Base-by-base conservation (phyloP, 225 moss, liverwort and hornwort species). In the Straminergon stramineum region DNA sequence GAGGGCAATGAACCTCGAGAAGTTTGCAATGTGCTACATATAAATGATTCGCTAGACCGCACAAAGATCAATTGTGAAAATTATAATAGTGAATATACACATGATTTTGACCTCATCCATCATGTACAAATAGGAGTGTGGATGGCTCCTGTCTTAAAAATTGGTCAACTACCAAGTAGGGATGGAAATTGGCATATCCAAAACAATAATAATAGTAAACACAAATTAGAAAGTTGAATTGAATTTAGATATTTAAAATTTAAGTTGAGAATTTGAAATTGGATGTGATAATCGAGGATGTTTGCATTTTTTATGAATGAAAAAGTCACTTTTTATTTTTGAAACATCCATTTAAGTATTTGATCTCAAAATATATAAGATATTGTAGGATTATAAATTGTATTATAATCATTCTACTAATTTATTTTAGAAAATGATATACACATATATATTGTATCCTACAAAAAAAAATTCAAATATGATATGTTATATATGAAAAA, bases 1-100 rank as follows among this genome's bases (percentile, higher is more conserved):
- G 98, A 98, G 64, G 98, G 98, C 35, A 93, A 93, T 79, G 97
- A 97, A 64, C 94, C 97, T 19, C 89, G 43, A 28, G 97, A 96
- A 85, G 81, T 98, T 51, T 87, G 81, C 27, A 82, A 95, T 58
- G 92, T 94, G 2, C 26, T 98, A 57, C 89, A 85, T 24, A 76
- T 83, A 7, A 90, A 87, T 79, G 82, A 94, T 77, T 53, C 11
- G 3, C 12, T 9, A 19, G 57, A 87, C 53, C 85, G 65, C 8
- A 57, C 87, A 75, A 90, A 90, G 12, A 21, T 8, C 27, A 45
- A 55, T 22, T 43, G 22, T 70, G 90, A 91, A 68, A 75, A 87
- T 37, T 61, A 84, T 6, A 95, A 93, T 75, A 83, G 75, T 35
- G 90, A 92, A 79, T 95, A 90, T 64, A 75, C 79, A 52, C 43